Percentiles rank a stretch among this genome's conserved stretches.
phyloP scores from a whole-genome alignment of 345 rosid genomes.

The Bruguiera sexangula region DNA sequence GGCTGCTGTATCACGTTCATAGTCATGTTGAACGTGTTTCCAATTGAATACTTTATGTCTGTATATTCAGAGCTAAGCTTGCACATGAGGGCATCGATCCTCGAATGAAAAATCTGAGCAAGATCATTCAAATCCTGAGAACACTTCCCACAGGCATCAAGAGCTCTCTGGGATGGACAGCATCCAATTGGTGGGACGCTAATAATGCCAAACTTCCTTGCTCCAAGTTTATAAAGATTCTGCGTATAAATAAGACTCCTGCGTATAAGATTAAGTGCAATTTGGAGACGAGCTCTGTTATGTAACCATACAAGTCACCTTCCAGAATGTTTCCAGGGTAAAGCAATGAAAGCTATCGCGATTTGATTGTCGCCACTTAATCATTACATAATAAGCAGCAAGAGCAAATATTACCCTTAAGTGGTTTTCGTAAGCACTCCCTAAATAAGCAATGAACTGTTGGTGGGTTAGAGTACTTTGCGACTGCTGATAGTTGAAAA shows the following conservation, averaged over 20 bases:
- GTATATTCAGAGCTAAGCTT: conserved; percentile 38
- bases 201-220: conserved; percentile 46
- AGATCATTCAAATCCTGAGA: conserved; percentile 40
- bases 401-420: conserved; percentile 30
- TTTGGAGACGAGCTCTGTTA: no score
- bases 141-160: conserved; percentile 36
- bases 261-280: neutral
- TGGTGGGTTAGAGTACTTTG: conserved; percentile 18
- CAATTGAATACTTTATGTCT: conserved; percentile 46
- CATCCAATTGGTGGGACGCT: conserved; percentile 58
- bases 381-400: neutral
- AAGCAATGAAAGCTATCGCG: neutral
- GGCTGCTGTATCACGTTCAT: conserved; percentile 38
- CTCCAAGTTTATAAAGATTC: conserved; percentile 39
- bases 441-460: conserved; percentile 35
- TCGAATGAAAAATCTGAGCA: conserved; percentile 31
- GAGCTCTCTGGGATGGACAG: conserved; percentile 50
- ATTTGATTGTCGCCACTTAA: neutral
- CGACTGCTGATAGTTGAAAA: conserved; percentile 33
- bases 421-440: conserved; percentile 30
- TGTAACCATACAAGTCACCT: no score
- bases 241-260: conserved; percentile 12
- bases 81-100: conserved; percentile 20
- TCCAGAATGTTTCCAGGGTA: no score
- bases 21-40: conserved; percentile 45